Conservation (phyloP, 768 basidiomycete species). For the Serendipita sp. region DNA sequence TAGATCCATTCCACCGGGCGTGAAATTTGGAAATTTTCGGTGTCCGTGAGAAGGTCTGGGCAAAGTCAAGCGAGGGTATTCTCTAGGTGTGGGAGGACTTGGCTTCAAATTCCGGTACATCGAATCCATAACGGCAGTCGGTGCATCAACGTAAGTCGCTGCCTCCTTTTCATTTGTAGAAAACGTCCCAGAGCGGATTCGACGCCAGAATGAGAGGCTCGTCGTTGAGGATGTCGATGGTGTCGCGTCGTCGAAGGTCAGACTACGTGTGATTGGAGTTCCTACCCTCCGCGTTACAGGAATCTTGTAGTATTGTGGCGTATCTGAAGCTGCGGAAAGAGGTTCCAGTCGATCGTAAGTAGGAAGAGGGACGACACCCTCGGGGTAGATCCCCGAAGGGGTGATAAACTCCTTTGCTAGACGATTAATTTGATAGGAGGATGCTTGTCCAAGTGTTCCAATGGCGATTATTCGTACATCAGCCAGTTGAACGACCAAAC, state of each 20-base stretch:
- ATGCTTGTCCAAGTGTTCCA: slow-evolving; percentile 36
- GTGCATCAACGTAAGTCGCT: not conserved
- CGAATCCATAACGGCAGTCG: not conserved
- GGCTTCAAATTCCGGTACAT: not conserved
- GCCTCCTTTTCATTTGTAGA: not conserved
- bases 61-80: slow-evolving; percentile 31
- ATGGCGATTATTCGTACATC: slow-evolving; percentile 62
- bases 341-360: not conserved
- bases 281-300: not conserved
- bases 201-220: not conserved
- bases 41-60: slow-evolving; percentile 44
- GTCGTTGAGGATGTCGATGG: not conserved
- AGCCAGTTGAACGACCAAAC: slow-evolving; percentile 54
- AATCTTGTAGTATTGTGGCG: not conserved
- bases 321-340: not conserved
- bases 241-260: not conserved
- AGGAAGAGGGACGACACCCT: not conserved
- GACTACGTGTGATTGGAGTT: not conserved
- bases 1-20: slow-evolving; percentile 50
- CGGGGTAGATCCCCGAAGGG: slow-evolving; percentile 35
- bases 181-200: not conserved
- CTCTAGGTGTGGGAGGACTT: not conserved
- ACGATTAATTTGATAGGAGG: slow-evolving; percentile 39
- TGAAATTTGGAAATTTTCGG: slow-evolving; percentile 55
- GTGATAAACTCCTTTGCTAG: slow-evolving; percentile 57